Conservation (phyloP, 106 monocot genomes). For the Phalaenopsis equestris region DNA sequence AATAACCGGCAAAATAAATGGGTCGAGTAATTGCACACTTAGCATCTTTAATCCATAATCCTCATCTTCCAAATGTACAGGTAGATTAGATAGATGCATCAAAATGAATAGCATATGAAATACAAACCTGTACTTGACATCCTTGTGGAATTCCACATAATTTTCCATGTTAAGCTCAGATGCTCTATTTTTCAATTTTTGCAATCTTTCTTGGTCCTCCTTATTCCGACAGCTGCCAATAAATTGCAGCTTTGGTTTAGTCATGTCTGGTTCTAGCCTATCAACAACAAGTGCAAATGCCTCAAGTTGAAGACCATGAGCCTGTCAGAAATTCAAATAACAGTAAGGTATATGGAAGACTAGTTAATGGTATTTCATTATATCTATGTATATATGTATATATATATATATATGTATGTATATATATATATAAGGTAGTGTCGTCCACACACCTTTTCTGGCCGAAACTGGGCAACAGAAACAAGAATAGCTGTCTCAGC, state of each 20-base stretch:
- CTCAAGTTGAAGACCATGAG: conserved; percentile 72
- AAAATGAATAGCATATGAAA: background rate
- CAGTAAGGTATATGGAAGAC: background rate
- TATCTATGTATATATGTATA: background rate
- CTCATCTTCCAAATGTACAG: conserved; percentile 1
- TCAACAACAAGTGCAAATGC: conserved; percentile 68
- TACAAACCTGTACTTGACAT: conserved; percentile 69
- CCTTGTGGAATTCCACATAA: conserved; percentile 78
- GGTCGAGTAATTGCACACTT: background rate
- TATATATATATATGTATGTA: background rate
- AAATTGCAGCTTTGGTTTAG: conserved; percentile 79
- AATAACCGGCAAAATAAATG: background rate
- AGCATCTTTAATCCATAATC: background rate
- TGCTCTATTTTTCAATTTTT: conserved; percentile 59
- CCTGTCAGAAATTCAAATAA: conserved; percentile 31
- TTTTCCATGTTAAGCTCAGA: conserved; percentile 47
- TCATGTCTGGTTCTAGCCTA: conserved; percentile 36
- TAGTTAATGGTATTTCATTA: background rate
- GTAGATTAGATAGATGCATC: background rate
- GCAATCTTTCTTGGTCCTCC: conserved; percentile 64
- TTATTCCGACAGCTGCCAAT: conserved; percentile 90
- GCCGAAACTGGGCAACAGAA: conserved; percentile 93
- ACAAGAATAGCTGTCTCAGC: conserved; percentile 38
- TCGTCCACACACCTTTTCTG: conserved; percentile 68
- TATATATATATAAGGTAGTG: background rate